These are phyloP conservation scores for Trichaptum fuscoviolaceum DNA, from an alignment of 768 basidiomycete species.

Conservation along the genomic window DNA sequence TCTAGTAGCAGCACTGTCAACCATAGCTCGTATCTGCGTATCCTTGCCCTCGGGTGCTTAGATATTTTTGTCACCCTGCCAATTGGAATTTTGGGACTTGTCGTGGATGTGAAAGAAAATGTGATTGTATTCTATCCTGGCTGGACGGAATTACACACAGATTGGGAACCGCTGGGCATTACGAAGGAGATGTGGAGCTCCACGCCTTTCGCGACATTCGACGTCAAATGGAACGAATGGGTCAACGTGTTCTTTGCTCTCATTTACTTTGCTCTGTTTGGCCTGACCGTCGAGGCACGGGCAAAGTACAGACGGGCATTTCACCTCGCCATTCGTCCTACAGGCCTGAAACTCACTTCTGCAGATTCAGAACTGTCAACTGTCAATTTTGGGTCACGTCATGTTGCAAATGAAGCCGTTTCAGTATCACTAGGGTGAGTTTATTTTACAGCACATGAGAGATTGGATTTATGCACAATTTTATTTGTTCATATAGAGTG, in stretches of 20 bases:
- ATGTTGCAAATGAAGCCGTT: no score
- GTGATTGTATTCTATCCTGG: background rate
- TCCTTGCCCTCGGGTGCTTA: background rate
- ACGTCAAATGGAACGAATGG: conserved; percentile 46
- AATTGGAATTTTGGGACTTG: background rate
- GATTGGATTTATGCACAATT: no score
- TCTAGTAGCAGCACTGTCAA: background rate
- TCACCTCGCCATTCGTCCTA: background rate
- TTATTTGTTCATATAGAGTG: no score
- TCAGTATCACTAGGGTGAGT: no score
- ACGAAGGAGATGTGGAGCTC: background rate
- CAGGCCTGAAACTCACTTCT: no score
- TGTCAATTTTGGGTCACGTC: no score
- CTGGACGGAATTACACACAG: background rate
- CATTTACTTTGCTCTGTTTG: conserved; percentile 62
- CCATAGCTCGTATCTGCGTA: background rate
- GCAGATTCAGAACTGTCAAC: no score
- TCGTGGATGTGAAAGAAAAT: background rate
- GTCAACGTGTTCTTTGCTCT: conserved; percentile 40
- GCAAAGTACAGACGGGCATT: conserved; percentile 37
- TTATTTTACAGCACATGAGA: no score
- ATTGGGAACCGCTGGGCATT: background rate
- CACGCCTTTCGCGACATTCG: conserved; percentile 15
- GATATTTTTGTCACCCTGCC: background rate
- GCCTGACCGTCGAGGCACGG: conserved; percentile 55